Evolutionary conservation across 306 rosid species (phyloP), one percentile per base, ranked within the genome.

Genomic region (Hippophae rhamnoides): DNA sequence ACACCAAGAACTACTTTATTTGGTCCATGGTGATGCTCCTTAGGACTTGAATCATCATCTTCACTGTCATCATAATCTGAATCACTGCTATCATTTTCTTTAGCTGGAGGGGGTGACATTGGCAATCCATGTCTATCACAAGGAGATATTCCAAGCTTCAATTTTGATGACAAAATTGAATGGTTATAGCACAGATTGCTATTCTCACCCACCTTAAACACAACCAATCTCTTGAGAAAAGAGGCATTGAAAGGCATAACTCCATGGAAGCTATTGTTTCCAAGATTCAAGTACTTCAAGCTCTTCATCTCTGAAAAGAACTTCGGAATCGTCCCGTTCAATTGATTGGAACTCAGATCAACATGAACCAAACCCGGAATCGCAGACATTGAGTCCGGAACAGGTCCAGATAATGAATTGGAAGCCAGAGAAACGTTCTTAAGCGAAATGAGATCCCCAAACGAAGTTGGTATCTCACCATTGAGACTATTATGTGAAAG

Each of bases 301-400:
- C 60, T 64, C 74, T 77, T 85, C 92, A 90, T 82, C 12, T 81
- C 80, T 0, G 94, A 67, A 27, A 90, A 74, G 84, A 81, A 87
- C 64, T 67, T 87, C 6, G 97, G 97, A 59, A 90, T 79, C 13
- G 96, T 68, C 10, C 97, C 97, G 9, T 90, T 90, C 8, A 90
- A 75, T 78, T 82, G 87, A 58, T 90, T 90, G 7, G 90, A 84
- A 72, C 96, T 90, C 76, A 90, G 94, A 87, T 90, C 97, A 74
- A 90, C 13, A 67, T 90, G 95, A 60, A 70, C 70, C 53, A 87
- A 61, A 8, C 69, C 74, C 0, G 94, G 82, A 1, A 90, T 57
- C 5, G 94, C 94, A 5, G 97, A 87, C 3, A 87, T 54, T 0
- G 95, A 81, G 58, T 76, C 94, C 0, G 95, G 95, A 4, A 90